Evolutionary conservation across 208 protist genomes (phyloP).

Genomic region (Crithidia mellificae): DNA sequence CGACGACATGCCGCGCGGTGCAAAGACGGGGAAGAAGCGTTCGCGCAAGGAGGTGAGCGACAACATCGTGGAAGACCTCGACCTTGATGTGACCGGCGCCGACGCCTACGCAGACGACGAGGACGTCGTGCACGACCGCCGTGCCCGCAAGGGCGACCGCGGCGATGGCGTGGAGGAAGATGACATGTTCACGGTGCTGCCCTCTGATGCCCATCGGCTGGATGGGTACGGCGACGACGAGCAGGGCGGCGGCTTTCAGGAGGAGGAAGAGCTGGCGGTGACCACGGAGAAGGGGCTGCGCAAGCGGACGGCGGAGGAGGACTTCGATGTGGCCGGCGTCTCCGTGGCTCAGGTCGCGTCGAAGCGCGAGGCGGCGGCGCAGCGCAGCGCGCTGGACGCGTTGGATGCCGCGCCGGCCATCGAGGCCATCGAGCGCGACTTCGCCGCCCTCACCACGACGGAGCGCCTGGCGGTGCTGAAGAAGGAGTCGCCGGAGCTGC

Average conservation of each 20-base stretch:
- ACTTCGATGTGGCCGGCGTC: conserved; percentile 84
- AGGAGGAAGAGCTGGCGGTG: conserved; percentile 83
- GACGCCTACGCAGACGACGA: conserved; percentile 51
- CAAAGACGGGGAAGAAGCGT: conserved; percentile 30
- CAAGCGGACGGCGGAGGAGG: conserved; percentile 57
- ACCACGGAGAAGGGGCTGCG: conserved; percentile 63
- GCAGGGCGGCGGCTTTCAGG: conserved; percentile 60
- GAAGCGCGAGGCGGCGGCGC: conserved; percentile 14
- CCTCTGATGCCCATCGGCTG: conserved; percentile 83
- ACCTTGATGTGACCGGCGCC: conserved; percentile 61
- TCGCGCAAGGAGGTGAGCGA: conserved; percentile 34
- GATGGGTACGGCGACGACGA: conserved; percentile 87
- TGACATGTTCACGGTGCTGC: conserved; percentile 44
- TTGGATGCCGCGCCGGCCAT: conserved; percentile 71
- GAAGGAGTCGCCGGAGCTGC: conserved; percentile 90
- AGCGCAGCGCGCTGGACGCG: conserved; percentile 29
- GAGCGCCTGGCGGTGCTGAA: conserved; percentile 87
- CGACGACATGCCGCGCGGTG: conserved; percentile 13
- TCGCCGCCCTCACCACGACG: conserved; percentile 78
- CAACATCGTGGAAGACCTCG: conserved; percentile 77
- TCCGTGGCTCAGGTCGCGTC: conserved; percentile 26
- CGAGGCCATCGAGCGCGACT: conserved; percentile 89
- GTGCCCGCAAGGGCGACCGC: conserved; percentile 21
- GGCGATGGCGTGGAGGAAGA: conserved; percentile 35
- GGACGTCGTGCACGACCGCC: conserved; percentile 69